Base-by-base conservation (phyloP, 2,329 filamentous ascomycete genomes). In the Trichoderma arundinaceum region DNA sequence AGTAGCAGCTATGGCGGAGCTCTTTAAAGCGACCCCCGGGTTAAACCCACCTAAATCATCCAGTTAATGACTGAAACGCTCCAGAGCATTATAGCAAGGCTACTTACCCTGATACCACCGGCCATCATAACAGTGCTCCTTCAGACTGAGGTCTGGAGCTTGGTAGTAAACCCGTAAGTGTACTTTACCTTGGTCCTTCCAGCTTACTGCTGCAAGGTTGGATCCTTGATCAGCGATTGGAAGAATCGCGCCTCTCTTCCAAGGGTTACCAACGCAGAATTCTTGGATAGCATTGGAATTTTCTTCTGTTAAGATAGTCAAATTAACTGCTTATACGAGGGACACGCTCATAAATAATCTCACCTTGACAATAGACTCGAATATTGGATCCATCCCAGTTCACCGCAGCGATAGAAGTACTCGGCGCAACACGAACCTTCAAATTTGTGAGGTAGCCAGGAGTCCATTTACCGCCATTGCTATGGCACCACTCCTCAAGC, bases 351-450 rank as follows among this genome's bases (percentile, higher is more conserved):
- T 12, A 7, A 33, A 7, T 12, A 54, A 12, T 17, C 43, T 33
- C 39, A 56, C 61, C 61, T 64, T 64, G 61, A 19, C 19, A 43
- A 13, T 64, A 64, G 4, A 64, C 61, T 1, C 61, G 51, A 33
- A 64, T 56, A 2, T 15, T 22, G 9, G 41, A 7, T 41, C 43
- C 33, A 17, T 64, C 41, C 61, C 61, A 56, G 19, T 64, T n/a
- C 13, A 48, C 43, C 28, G 61, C 61, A n/a, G 61, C 61, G 6
- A 64, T 54, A 38, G 61, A 48, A 33, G 41, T 41, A 13, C 48
- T 48, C 15, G 51, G 33, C 7, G 51, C 49, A 19, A 54, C 41
- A 4, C 33, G 17, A 38, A 64, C 51, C 33, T 39, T 41, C 8
- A 33, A 44, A 1, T 56, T 39, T 10, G 61, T 48, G 12, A 64